phyloP scores from a whole-genome alignment of 768 basidiomycete species.

The Amanita fuliginea region DNA sequence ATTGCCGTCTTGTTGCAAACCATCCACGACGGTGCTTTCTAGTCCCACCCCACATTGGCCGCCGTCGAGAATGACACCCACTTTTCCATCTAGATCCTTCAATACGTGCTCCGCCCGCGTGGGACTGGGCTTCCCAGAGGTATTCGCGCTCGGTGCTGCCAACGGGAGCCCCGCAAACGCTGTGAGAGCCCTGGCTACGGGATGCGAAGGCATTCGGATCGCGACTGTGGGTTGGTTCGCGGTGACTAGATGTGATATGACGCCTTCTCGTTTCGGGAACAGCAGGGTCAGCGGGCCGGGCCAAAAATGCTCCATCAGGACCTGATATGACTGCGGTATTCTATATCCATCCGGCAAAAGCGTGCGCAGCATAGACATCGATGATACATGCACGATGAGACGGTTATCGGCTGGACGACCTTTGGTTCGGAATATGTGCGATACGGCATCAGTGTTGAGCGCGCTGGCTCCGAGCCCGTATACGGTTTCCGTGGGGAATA shows the following conservation, averaged over 20 bases:
- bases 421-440: constrained; percentile 78
- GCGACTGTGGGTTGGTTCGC: constrained; percentile 77
- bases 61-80: constrained; percentile 82
- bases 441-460: constrained; percentile 47
- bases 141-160: constrained; percentile 93
- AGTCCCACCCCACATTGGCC: constrained; percentile 83
- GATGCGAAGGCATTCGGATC: constrained; percentile 90
- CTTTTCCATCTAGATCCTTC: constrained; percentile 65
- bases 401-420: constrained; percentile 94
- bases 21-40: constrained; percentile 95
- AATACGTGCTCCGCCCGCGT: constrained; percentile 81
- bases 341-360: constrained; percentile 60
- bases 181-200: constrained; percentile 85
- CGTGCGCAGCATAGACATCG: constrained; percentile 63
- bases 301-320: constrained; percentile 82
- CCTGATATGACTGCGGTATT: constrained; percentile 54
- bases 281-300: constrained; percentile 89
- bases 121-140: constrained; percentile 89
- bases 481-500: constrained; percentile 96
- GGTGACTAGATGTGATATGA: constrained; percentile 68
- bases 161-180: constrained; percentile 62
- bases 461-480: constrained; percentile 95
- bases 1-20: constrained; percentile 60
- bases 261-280: constrained; percentile 59
- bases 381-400: constrained; percentile 93